These are phyloP conservation scores for Pachysandra terminalis DNA, from an alignment of 164 flowering plant genomes.

Conservation along the genomic window DNA sequence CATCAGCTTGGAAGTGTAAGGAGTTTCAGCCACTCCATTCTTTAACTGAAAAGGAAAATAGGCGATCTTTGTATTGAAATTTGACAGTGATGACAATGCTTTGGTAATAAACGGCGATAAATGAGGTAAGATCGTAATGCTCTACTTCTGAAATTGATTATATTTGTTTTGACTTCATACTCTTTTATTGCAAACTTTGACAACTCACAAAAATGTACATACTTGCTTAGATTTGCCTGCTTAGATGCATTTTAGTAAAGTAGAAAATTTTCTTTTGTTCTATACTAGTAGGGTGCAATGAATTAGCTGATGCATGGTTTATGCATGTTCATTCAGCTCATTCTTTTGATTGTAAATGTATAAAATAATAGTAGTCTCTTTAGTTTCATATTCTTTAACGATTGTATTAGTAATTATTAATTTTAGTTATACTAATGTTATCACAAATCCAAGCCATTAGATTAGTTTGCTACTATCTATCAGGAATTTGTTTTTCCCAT, in stretches of 20 bases:
- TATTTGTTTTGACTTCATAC: background rate
- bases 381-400: background rate
- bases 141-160: background rate
- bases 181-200: background rate
- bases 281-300: background rate
- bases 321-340: background rate
- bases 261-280: background rate
- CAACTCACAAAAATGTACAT: background rate
- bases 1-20: constrained; percentile 51
- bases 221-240: background rate
- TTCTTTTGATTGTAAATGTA: too few relatives aligned
- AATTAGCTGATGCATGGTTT: background rate
- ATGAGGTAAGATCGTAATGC: constrained; percentile 32
- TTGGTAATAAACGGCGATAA: constrained; percentile 29
- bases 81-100: constrained; percentile 22
- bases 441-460: too few relatives aligned
- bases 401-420: too few relatives aligned
- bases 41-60: constrained; percentile 51
- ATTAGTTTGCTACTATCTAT: background rate
- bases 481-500: background rate
- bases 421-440: too few relatives aligned
- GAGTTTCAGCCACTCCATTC: constrained; percentile 47
- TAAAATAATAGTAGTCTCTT: too few relatives aligned
- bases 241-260: background rate
- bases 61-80: constrained; percentile 42